These are phyloP conservation scores for Rosa hybrid DNA, from an alignment of 331 rosid genomes.

Conservation along the genomic window DNA sequence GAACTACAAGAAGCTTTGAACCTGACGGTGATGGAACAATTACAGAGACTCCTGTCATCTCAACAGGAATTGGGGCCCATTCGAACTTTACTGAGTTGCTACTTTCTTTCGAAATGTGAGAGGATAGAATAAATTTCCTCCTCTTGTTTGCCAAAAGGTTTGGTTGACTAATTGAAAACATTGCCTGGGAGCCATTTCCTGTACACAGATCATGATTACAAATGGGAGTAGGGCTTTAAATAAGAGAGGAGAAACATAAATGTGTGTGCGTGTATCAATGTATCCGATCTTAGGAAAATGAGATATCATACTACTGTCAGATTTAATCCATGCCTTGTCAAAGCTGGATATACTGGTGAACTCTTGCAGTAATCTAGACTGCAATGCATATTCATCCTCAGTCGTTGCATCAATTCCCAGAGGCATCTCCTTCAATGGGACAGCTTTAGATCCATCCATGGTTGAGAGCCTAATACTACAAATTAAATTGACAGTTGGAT, in stretches of 20 bases:
- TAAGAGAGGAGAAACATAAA: background rate
- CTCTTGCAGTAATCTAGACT: constrained; percentile 69
- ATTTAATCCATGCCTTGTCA: constrained; percentile 76
- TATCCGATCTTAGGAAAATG: background rate
- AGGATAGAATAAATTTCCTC: constrained; percentile 62
- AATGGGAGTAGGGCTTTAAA: background rate
- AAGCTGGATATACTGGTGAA: constrained; percentile 58
- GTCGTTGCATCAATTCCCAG: constrained; percentile 49
- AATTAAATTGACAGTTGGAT: constrained; percentile 1
- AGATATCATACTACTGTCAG: constrained; percentile 43
- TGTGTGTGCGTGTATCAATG: background rate
- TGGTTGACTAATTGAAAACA: constrained; percentile 74
- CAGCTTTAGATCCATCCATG: constrained; percentile 55
- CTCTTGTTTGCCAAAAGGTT: constrained; percentile 71
- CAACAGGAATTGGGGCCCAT: constrained; percentile 84
- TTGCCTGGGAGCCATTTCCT: constrained; percentile 45
- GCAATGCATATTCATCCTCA: constrained; percentile 62
- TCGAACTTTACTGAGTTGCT: constrained; percentile 41
- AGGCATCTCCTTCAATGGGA: constrained; percentile 39
- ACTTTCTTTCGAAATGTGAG: constrained; percentile 49
- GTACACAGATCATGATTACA: constrained; percentile 3
- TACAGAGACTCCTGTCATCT: constrained; percentile 68
- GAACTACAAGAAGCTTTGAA: constrained; percentile 62
- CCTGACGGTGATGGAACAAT: constrained; percentile 91
- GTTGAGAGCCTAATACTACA: constrained; percentile 41